phyloP scores from a whole-genome alignment of 2,329 filamentous ascomycete genomes.

The Geoglossum cookeanum region DNA sequence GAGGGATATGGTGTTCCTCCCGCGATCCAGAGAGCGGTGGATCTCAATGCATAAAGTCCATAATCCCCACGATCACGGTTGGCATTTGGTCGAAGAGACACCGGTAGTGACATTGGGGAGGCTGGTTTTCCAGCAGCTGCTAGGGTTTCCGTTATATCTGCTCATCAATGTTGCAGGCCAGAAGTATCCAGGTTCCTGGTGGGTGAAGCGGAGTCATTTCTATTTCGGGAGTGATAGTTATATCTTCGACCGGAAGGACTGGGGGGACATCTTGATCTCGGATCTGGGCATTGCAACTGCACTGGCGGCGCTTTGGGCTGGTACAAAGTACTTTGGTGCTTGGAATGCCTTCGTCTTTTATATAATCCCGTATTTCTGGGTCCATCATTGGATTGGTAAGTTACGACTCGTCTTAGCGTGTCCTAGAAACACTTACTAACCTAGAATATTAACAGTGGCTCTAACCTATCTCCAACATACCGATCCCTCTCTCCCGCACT shows the following conservation, averaged over 20 bases:
- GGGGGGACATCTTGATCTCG: constrained; percentile 35
- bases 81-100: constrained; percentile 40
- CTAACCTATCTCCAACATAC: constrained; percentile 63
- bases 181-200: constrained; percentile 12
- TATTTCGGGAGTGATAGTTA: constrained; percentile 44
- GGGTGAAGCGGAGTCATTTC: constrained; percentile 16
- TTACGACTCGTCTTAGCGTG: constrained; percentile 6
- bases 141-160: constrained; percentile 46
- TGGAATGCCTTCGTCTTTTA: constrained; percentile 40
- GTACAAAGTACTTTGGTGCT: constrained; percentile 32
- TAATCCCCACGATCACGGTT: background rate
- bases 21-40: constrained; percentile 23
- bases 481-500: constrained; percentile 37
- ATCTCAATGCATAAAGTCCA: constrained; percentile 5
- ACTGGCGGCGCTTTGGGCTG: constrained; percentile 30
- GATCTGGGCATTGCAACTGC: constrained; percentile 40
- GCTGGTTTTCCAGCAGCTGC: constrained; percentile 41
- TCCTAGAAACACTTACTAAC: constrained; percentile 10
- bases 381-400: constrained; percentile 50
- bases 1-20: constrained; percentile 47
- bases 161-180: constrained; percentile 31
- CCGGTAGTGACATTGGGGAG: constrained; percentile 35
- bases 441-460: constrained; percentile 29
- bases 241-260: constrained; percentile 40
- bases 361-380: constrained; percentile 46